Evolutionary conservation across 192 early-diverging fungal species (phyloP).

Genomic region (Backusella morwellensis): DNA sequence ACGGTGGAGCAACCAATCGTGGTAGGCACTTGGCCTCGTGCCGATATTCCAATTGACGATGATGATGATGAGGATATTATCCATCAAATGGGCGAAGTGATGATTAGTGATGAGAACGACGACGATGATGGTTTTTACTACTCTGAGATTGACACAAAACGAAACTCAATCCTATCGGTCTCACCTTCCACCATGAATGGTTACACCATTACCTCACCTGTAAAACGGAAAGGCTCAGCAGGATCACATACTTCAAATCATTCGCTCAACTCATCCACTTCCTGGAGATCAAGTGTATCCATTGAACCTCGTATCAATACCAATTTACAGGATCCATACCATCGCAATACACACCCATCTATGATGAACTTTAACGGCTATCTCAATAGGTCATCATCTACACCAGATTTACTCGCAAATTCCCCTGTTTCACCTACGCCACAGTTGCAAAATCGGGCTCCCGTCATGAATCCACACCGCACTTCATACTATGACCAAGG

Average conservation of each 20-base stretch:
- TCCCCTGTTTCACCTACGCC: background rate
- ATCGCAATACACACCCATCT: background rate
- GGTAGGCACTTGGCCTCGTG: constrained; percentile 33
- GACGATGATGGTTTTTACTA: constrained; percentile 4
- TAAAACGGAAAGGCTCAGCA: background rate
- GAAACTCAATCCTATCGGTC: background rate
- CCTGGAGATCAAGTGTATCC: constrained; percentile 14
- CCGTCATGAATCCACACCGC: background rate
- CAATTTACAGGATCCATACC: background rate
- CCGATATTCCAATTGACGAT: constrained; percentile 31
- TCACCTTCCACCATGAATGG: background rate
- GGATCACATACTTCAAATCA: constrained; percentile 14
- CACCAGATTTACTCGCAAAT: constrained; percentile 20
- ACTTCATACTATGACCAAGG: constrained; percentile 14
- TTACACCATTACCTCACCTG: background rate
- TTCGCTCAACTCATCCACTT: constrained; percentile 12
- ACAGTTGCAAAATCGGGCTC: background rate
- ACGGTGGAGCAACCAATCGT: constrained; percentile 30
- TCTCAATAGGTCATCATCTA: constrained; percentile 27
- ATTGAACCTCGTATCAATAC: background rate
- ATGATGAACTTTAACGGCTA: background rate
- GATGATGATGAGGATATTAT: constrained; percentile 27
- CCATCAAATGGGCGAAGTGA: constrained; percentile 12
- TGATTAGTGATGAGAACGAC: constrained; percentile 19
- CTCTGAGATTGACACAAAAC: background rate